Evolutionary conservation across 1,284 basidiomycete genomes (phyloP).

Genomic region (Fomitopsis pinicola): DNA sequence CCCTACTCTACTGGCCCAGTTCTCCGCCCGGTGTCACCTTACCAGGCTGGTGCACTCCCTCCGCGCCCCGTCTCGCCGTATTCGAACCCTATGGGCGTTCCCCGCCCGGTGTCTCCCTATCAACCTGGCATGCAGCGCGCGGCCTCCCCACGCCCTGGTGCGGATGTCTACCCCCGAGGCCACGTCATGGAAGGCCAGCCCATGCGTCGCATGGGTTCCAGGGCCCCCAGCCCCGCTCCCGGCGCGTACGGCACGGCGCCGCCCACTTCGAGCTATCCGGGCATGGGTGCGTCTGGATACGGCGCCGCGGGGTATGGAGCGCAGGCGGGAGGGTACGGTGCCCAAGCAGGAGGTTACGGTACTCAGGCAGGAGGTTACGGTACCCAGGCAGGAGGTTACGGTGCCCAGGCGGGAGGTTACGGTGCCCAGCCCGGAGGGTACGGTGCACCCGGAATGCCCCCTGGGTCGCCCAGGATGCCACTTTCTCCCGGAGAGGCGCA

Average conservation of each 20-base stretch:
- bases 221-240: constrained; percentile 22
- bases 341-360: constrained; percentile 2
- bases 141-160: constrained; percentile 16
- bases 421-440: constrained; percentile 14
- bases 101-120: constrained; percentile 23
- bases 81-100: constrained; percentile 15
- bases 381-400: not conserved
- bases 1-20: constrained; percentile 23
- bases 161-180: constrained; percentile 19
- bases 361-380: constrained; percentile 19
- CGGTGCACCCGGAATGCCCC: constrained; percentile 9
- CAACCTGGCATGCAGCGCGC: constrained; percentile 15
- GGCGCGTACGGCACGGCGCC: constrained; percentile 8
- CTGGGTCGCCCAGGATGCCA: constrained; percentile 21
- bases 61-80: constrained; percentile 15
- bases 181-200: constrained; percentile 24
- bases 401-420: constrained; percentile 18
- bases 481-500: constrained; percentile 23
- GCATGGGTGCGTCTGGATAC: not conserved
- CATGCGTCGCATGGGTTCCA: constrained; percentile 14
- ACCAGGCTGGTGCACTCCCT: constrained; percentile 18
- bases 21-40: constrained; percentile 28
- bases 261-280: not conserved
- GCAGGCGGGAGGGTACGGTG: constrained; percentile 3
- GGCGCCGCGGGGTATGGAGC: constrained; percentile 1